Base-by-base conservation (phyloP, 306 rosid species). In the Acacia acuminata region DNA sequence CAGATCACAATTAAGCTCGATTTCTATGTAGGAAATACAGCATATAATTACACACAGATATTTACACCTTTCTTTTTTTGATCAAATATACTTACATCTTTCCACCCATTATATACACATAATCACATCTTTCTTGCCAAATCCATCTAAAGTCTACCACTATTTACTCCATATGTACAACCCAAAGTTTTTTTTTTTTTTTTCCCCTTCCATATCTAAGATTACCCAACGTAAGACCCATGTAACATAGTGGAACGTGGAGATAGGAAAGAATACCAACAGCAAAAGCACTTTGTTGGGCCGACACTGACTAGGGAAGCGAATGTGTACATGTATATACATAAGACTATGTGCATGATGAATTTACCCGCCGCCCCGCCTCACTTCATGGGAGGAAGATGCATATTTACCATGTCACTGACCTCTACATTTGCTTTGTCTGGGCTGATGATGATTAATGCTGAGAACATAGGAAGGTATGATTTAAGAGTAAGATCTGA, bases 401-500 rank as follows among this genome's bases (percentile, higher is more conserved):
- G 12, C 24, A 72, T 43, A 75, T 79, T 43, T 83, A 83, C 83
- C 78, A n/a, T 77, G 81, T 87, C 60, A 51, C 50, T 60, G 68
- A 73, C 71, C 3, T 77, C 63, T 61, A 63, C 80, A 78, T 44
- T 84, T 72, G 38, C 34, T 71, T 71, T 45, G 76, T 24, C 55
- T 42, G 47, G 75, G 75, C 30, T 42, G 75, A 70, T 22, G 75
- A 43, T 71, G 56, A 71, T 71, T 58, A n/a, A 47, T 75, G 87
- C 82, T 45, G 79, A 78, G 84, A 82, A 70, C 83, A 63, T 80
- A 76, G 82, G 81, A 51, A 72, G 78, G 70, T 58, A 53, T 80
- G 81, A 48, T 73, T 86, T 76, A 96, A 69, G 97, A 90, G 84
- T 91, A 93, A 60, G 98, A 91, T 88, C 92, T 90, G 86, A 93